Percentiles rank a stretch among this genome's conserved stretches.
Conservation (phyloP, 225 moss, liverwort and hornwort genomes). For the Neckera pumila region DNA sequence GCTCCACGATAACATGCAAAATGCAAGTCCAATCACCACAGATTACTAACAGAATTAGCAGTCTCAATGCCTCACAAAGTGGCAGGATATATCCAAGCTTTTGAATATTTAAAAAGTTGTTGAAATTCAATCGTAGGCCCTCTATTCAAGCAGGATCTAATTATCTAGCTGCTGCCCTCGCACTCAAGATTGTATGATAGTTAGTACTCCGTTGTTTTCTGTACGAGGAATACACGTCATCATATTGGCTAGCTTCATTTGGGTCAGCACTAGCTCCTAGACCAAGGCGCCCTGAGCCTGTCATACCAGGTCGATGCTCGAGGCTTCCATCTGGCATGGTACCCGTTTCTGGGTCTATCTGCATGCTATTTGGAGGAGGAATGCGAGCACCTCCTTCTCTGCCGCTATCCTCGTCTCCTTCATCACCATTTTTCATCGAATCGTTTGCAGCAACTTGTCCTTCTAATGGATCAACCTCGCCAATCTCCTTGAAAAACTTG, state of each 20-base stretch:
- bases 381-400: conserved; percentile 88
- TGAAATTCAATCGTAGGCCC: background rate
- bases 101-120: background rate
- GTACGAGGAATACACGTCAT: conserved; percentile 96
- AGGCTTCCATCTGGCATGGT: conserved; percentile 82
- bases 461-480: conserved; percentile 92
- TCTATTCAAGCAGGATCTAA: background rate
- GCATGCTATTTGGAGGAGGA: conserved; percentile 82
- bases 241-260: conserved; percentile 91
- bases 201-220: conserved; percentile 97
- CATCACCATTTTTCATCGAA: conserved; percentile 16
- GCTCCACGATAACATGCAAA: background rate
- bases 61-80: background rate
- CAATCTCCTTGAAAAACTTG: conserved; percentile 88
- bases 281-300: conserved; percentile 80
- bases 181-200: conserved; percentile 91
- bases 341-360: conserved; percentile 78
- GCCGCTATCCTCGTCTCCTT: conserved; percentile 46
- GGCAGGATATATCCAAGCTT: background rate
- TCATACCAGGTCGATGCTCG: conserved; percentile 89
- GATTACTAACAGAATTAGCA: background rate
- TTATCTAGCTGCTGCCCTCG: conserved; percentile 79
- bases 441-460: conserved; percentile 51
- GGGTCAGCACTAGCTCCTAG: conserved; percentile 90
- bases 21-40: background rate